Percentiles rank a stretch among this genome's conserved stretches.
Evolutionary conservation across 495 filamentous ascomycete genomes (phyloP).

Genomic region (Evernia prunastri): DNA sequence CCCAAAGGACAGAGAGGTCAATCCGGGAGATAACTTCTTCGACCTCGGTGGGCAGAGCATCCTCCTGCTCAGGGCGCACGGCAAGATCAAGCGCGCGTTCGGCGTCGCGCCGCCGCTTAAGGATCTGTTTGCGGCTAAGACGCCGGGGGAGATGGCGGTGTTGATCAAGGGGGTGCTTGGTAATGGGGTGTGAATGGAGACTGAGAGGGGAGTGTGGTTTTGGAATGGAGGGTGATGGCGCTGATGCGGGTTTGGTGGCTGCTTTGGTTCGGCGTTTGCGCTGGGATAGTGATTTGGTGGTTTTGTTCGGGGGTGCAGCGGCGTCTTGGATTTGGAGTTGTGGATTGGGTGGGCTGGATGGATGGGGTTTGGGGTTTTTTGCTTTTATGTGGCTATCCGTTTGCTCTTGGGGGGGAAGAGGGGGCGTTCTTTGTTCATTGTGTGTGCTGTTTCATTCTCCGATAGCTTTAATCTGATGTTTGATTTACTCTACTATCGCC

Average conservation of each 20-base stretch:
- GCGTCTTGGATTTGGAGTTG: neutral
- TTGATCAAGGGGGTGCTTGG: constrained; percentile 9
- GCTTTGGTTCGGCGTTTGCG: too few species aligned
- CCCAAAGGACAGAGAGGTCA: constrained; percentile 19
- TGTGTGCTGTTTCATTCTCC: too few species aligned
- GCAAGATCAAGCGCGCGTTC: constrained; percentile 26
- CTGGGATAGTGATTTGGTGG: too few species aligned
- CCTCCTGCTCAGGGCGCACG: constrained; percentile 28
- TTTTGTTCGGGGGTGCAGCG: neutral
- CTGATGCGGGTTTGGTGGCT: too few species aligned
- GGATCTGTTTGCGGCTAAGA: constrained; percentile 25
- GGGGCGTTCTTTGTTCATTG: neutral
- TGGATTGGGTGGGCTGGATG: neutral
- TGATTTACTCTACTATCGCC: too few species aligned
- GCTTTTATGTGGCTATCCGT: neutral
- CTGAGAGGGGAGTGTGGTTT: too few species aligned
- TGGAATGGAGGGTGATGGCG: too few species aligned
- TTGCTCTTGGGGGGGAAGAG: neutral
- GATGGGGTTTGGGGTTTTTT: neutral
- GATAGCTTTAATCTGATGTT: too few species aligned
- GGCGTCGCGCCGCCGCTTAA: constrained; percentile 23
- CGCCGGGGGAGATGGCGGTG: constrained; percentile 19
- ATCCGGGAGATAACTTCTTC: constrained; percentile 29
- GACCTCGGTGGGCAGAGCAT: constrained; percentile 30
- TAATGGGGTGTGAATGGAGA: too few species aligned